Conservation (phyloP, 1,284 basidiomycete species). For the Cryptococcus neoformans region DNA sequence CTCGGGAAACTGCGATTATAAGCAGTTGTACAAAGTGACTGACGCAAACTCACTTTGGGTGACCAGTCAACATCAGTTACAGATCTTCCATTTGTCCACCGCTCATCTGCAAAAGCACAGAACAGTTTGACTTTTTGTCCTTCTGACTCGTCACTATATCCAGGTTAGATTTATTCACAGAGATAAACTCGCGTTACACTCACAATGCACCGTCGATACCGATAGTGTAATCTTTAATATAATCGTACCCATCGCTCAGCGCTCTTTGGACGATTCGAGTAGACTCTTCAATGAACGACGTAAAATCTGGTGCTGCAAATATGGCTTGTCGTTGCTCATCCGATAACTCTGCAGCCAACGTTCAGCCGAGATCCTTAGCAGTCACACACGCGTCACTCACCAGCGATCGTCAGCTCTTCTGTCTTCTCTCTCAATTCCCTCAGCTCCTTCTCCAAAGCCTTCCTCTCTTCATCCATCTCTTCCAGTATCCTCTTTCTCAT, state of each 20-base stretch:
- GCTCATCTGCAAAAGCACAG: slow-evolving; percentile 84
- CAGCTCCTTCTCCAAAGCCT: slow-evolving; percentile 69
- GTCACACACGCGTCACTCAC: slow-evolving; percentile 15
- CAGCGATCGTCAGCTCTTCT: slow-evolving; percentile 58
- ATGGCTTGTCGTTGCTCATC: slow-evolving; percentile 79
- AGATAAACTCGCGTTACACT: slow-evolving; percentile 31
- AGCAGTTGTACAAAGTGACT: not conserved
- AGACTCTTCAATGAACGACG: slow-evolving; percentile 91
- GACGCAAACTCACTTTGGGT: slow-evolving; percentile 65
- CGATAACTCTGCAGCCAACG: slow-evolving; percentile 61
- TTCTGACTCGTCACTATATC: slow-evolving; percentile 75
- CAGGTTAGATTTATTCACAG: not conserved
- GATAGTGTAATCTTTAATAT: slow-evolving; percentile 91
- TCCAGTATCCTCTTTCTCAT: slow-evolving; percentile 62
- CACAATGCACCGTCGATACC: slow-evolving; percentile 71
- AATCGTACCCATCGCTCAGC: slow-evolving; percentile 95
- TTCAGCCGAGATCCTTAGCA: not conserved
- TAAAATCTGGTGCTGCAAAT: slow-evolving; percentile 79
- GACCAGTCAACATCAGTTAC: slow-evolving; percentile 98
- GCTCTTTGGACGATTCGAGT: slow-evolving; percentile 94
- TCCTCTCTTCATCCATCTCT: slow-evolving; percentile 58
- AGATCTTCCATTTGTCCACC: slow-evolving; percentile 83
- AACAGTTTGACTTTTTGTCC: slow-evolving; percentile 80
- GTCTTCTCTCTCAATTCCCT: slow-evolving; percentile 74
- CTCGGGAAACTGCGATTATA: slow-evolving; percentile 74